A percentile compares a stretch with the other conserved stretches of the same genome.
phyloP scores from a whole-genome alignment of 768 basidiomycete genomes.

The Naganishia vishniacii region DNA sequence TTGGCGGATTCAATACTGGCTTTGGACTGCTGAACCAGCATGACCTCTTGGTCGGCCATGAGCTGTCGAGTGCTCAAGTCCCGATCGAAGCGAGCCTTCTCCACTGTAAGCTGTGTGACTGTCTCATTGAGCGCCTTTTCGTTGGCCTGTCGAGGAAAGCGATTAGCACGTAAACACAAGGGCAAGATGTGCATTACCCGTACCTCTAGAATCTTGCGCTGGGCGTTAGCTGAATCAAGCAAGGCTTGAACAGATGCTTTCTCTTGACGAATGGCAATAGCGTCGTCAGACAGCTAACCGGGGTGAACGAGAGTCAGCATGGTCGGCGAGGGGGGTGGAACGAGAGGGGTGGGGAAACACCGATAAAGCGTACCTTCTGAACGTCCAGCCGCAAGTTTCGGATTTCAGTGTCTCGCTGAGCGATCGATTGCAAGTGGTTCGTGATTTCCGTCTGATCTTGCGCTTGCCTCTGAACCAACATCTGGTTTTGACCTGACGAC shows the following conservation, averaged over 20 bases:
- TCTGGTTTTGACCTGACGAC: constrained; percentile 14
- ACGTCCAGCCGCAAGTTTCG: constrained; percentile 12
- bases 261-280: constrained; percentile 6
- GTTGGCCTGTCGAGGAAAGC: background rate
- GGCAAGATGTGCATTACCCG: background rate
- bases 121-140: constrained; percentile 13
- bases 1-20: constrained; percentile 9
- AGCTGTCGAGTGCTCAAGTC: constrained; percentile 19
- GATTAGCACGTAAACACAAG: background rate
- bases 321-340: background rate
- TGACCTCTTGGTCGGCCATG: constrained; percentile 20
- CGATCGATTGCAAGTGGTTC: constrained; percentile 18
- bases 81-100: constrained; percentile 21
- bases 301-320: background rate
- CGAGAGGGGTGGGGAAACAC: background rate
- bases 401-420: constrained; percentile 21
- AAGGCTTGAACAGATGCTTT: constrained; percentile 15
- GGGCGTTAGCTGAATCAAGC: constrained; percentile 19
- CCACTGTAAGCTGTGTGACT: constrained; percentile 3
- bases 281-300: constrained; percentile 12
- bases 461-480: constrained; percentile 13
- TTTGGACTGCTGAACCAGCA: constrained; percentile 16
- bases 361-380: background rate
- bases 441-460: constrained; percentile 20
- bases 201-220: constrained; percentile 16